Evolutionary conservation across 805 yeast species (phyloP), one percentile per base, ranked within the genome.

Genomic region (Pichia gijzeniarum): DNA sequence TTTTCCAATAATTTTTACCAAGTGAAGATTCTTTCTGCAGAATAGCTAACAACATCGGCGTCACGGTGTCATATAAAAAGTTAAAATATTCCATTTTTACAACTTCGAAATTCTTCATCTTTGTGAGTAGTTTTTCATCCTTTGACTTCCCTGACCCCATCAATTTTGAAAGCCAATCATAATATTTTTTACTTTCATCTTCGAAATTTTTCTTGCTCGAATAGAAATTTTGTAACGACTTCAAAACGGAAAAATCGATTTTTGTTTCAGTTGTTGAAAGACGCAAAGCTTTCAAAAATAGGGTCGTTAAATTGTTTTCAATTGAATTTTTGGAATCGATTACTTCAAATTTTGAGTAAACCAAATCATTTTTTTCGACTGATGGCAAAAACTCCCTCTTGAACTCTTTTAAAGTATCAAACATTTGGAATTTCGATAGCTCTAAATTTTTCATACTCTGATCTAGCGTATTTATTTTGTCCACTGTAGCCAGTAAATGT

Each of bases 181-280:
- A 65, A 48, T 56, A 65, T 33, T 57, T 61, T 43, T 61, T 62
- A 32, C 67, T 62, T 46, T 65, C 70, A 19, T 65, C 70, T 47
- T 65, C 70, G 44, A 65, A 65, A 5, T 47, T 42, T 27, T 55
- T 55, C 38, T 56, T 64, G 17, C 48, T 53, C 5, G 55, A 16
- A 17, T 28, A 38, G 5, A 48, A 42, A n/a, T 32, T 40, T 12
- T 44, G 45, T 21, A 47, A 22, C 1, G 38, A 21, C 18, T 42
- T 37, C 4, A 44, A 16, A 5, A 40, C 31, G 7, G 38, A 4
- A 33, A 20, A 34, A 18, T 41, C 48, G 5, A 41, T 25, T 19
- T 48, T 44, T 5, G 41, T 38, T 12, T 36, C 36, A 1, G 41
- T 22, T 1, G 48, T 50, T 3, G 41, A 31, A 8, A 44, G 38